Percentiles rank a stretch among this genome's conserved stretches.
phyloP scores from a whole-genome alignment of 2,329 filamentous ascomycete genomes.

The Colletotrichum sp. region DNA sequence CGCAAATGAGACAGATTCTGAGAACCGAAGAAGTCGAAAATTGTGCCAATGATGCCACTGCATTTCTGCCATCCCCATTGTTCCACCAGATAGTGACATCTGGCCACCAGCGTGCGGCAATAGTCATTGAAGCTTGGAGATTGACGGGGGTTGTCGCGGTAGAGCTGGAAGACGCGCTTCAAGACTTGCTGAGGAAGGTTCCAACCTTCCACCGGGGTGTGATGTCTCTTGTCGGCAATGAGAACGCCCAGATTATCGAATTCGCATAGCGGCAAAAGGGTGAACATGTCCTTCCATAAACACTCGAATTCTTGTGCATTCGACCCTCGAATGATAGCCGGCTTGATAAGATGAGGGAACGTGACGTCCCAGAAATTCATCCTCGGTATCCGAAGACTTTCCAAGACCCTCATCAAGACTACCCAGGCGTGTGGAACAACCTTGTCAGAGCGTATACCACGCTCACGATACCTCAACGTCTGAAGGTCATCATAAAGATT shows the following conservation, averaged over 20 bases:
- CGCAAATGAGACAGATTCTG: slow-evolving; percentile 66
- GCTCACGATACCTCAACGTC: slow-evolving; percentile 48
- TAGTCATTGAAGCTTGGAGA: slow-evolving; percentile 69
- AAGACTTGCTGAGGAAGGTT: slow-evolving; percentile 60
- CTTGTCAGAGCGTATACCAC: slow-evolving; percentile 55
- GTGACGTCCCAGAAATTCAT: slow-evolving; percentile 66
- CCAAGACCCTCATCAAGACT: slow-evolving; percentile 58
- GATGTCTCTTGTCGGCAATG: slow-evolving; percentile 40
- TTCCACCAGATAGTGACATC: slow-evolving; percentile 67
- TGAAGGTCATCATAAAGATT: slow-evolving; percentile 54
- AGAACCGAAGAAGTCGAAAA: slow-evolving; percentile 73
- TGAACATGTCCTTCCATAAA: slow-evolving; percentile 64
- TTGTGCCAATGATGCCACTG: slow-evolving; percentile 60
- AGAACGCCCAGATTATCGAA: slow-evolving; percentile 61
- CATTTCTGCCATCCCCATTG: slow-evolving; percentile 71
- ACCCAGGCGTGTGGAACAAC: slow-evolving; percentile 61
- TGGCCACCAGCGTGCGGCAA: slow-evolving; percentile 60
- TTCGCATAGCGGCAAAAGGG: slow-evolving; percentile 64
- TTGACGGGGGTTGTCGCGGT: slow-evolving; percentile 59
- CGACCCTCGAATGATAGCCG: slow-evolving; percentile 35
- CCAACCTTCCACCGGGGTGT: slow-evolving; percentile 61
- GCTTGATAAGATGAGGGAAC: slow-evolving; percentile 45
- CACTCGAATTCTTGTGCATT: slow-evolving; percentile 58
- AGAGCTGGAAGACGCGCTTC: slow-evolving; percentile 62
- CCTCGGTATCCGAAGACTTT: slow-evolving; percentile 53